Conservation (phyloP, 768 basidiomycete genomes). For the Pholiota molesta region DNA sequence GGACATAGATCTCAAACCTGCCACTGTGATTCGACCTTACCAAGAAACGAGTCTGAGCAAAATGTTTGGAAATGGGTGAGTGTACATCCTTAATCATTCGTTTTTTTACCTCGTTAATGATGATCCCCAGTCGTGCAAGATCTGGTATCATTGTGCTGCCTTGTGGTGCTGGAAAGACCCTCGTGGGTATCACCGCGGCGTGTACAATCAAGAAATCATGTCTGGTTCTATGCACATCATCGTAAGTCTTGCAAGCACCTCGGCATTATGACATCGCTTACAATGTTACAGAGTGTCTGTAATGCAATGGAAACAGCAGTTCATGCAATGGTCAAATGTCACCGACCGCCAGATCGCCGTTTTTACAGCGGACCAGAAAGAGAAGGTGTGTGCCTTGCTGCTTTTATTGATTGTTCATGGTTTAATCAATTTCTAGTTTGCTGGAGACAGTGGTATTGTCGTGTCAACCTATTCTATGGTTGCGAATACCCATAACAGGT, state of each 20-base stretch:
- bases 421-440: conserved; percentile 61
- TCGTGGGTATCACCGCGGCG: conserved; percentile 99
- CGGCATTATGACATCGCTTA: conserved; percentile 10
- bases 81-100: conserved; percentile 8
- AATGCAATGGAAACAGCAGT: conserved; percentile 99
- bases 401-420: background rate
- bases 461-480: conserved; percentile 99
- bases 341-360: conserved; percentile 96
- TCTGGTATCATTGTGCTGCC: conserved; percentile 98
- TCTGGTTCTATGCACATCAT: conserved; percentile 95
- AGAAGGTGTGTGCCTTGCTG: conserved; percentile 61
- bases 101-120: background rate
- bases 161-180: conserved; percentile 97
- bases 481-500: conserved; percentile 96
- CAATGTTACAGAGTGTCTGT: conserved; percentile 70
- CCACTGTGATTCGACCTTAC: conserved; percentile 96
- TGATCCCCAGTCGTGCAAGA: conserved; percentile 75
- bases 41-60: conserved; percentile 98
- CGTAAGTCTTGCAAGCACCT: conserved; percentile 54
- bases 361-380: conserved; percentile 97
- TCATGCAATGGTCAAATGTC: conserved; percentile 98
- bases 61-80: conserved; percentile 99
- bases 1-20: conserved; percentile 98
- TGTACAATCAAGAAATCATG: conserved; percentile 99
- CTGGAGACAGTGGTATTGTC: conserved; percentile 96